Base-by-base conservation (phyloP, 2,329 filamentous ascomycete genomes). In the Knoxdaviesia capensis region DNA sequence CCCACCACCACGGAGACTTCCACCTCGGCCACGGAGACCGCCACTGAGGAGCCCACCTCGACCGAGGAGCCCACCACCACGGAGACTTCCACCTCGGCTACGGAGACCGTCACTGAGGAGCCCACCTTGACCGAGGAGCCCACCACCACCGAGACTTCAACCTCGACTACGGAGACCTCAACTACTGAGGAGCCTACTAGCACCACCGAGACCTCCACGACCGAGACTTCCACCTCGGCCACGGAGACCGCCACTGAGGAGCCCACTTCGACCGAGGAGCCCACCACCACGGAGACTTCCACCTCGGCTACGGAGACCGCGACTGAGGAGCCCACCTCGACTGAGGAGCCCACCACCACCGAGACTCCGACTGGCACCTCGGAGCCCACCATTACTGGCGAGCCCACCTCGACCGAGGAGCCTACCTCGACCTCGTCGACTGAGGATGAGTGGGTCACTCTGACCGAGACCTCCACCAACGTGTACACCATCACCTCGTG, bases 31-130 rank as follows among this genome's bases (percentile, higher is more conserved):
- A 32, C 20, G 7, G 11, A 7, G 11, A 40, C 34, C 6, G 34
- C 38, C 11, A 8, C 31, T 35, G 43, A 42, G 32, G 40, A 43
- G 41, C 38, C 42, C 31, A 44, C 43, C 31, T 30, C 36, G 20
- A 48, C 47, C 36, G 48, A 46, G n/a, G 11, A 43, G 40, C 38
- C 35, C 35, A 28, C 35, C 34, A 32, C 30, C 6, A 29, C 41
- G 20, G 9, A 28, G 9, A 31, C 7, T 10, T n/a, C 9, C 7
- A 40, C 41, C 29, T 40, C 38, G 40, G 11, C 38, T 40, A 32
- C 20, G 7, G 11, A 7, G 11, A 40, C 34, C 9, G 34, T 33
- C 11, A 8, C 31, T 35, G 29, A 8, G 30, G 31, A 11, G 5
- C 28, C 38, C 28, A 32, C 45, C 7, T 3, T 33, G 20, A 48